Conservation (phyloP, 331 rosid species). For the Rhamnella rubrinervis region DNA sequence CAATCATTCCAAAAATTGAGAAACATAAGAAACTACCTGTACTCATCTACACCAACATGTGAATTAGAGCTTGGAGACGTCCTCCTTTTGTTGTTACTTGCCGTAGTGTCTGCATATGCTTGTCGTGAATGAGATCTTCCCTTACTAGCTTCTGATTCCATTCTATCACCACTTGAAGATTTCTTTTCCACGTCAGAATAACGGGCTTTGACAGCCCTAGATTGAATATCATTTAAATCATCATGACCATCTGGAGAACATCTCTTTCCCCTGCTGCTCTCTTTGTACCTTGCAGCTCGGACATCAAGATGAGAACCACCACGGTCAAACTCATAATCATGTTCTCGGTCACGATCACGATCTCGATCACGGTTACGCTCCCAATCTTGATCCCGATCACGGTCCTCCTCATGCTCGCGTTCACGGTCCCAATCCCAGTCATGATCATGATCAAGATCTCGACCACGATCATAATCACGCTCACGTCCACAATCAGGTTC, state of each 20-base stretch:
- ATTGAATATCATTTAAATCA: conserved; percentile 58
- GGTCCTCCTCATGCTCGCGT: conserved; percentile 47
- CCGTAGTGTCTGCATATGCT: conserved; percentile 44
- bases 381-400: conserved; percentile 49
- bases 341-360: conserved; percentile 52
- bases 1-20: not conserved
- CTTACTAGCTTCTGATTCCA: conserved; percentile 60
- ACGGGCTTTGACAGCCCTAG: conserved; percentile 53
- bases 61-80: conserved; percentile 66
- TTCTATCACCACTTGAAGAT: conserved; percentile 51
- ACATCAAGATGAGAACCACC: conserved; percentile 63
- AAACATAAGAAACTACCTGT: conserved; percentile 45
- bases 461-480: conserved; percentile 51
- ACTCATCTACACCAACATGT: conserved; percentile 60
- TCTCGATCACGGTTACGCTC: conserved; percentile 52
- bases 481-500: conserved; percentile 50
- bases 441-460: conserved; percentile 44
- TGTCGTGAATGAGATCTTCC: conserved; percentile 73
- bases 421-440: conserved; percentile 48
- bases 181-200: conserved; percentile 69
- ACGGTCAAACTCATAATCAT: conserved; percentile 54
- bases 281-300: conserved; percentile 55
- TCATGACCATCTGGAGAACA: conserved; percentile 74
- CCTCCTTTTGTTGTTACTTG: conserved; percentile 54
- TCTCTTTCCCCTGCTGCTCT: conserved; percentile 68